Base-by-base conservation (phyloP, 495 filamentous ascomycete species). In the Acidomyces sp. region DNA sequence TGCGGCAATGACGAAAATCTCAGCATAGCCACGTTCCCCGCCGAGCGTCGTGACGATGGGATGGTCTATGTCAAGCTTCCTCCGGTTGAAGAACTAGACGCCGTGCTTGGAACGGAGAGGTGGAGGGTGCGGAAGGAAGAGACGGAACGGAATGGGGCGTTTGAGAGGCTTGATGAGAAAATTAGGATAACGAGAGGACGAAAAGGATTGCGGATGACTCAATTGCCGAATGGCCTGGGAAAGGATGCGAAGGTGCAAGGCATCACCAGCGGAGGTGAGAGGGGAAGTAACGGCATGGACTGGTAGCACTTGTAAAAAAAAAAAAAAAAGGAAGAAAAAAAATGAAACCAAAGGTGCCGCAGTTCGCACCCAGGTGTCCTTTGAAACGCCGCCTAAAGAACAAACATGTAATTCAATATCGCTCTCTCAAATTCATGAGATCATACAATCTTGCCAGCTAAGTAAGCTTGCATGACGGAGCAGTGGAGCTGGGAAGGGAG, bases 111-210 rank as follows among this genome's bases (percentile, higher is more conserved):
- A 0, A 96, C 87, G 0, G 62, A 69, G 51, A 78, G 72, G 58
- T 94, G 84, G 80, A 86, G 77, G 68, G 74, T 96, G 12, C 76
- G 67, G 61, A 80, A 77, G 60, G 78, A 67, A 16, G 85, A 87
- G 56, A 67, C 68, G 3, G 57, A 56, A 10, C 68, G 71, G 45
- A 32, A 30, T 17, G n/a, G 24, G 4, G 72, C 72, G 23, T 93
- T 92, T 59, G 90, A 96, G 67, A 78, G 81, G 17, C 78, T 82
- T 37, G 90, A 99, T 60, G 79, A 96, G 21, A 85, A 78, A 4
- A 79, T 93, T 69, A 93, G 94, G 62, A 46, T 74, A 42, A 63
- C 60, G 3, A 54, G 73, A 32, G 92, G 96, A 68, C 75, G 90
- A 32, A 79, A 77, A 56, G 59, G 61, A 0, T 33, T 66, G 1